Evolutionary conservation across 1,284 basidiomycete genomes (phyloP), one percentile per base, ranked within the genome.

Genomic region (Fomes fomentarius): DNA sequence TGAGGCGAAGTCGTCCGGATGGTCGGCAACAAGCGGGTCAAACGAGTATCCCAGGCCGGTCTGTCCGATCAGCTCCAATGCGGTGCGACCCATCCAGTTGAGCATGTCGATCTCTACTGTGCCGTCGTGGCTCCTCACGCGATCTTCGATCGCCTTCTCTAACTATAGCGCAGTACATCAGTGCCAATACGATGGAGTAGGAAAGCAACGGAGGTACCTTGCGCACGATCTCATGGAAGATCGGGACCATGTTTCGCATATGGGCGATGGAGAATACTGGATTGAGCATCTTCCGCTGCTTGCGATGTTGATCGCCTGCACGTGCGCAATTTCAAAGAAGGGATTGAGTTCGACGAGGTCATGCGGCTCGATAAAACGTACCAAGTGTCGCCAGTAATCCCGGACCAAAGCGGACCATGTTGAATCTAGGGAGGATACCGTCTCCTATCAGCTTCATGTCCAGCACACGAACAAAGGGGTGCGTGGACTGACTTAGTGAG

Each of bases 41-140:
- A 79, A 79, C 0, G 73, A 73, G 55, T 77, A 71, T 3, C 77
- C 74, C n/a, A 76, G 57, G 1, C 72, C 73, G 24, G 60, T 70
- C 51, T 69, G 66, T 4, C 70, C 70, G 30, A 72, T 65, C 19
- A 69, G 63, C 50, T 72, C 69, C 12, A 71, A 56, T 6, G 76
- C 73, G 4, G 68, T 66, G 15, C 70, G 67, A 2, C 69, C 63
- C 68, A 74, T 71, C 74, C 74, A 78, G n/a, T 70, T 62, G 15
- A 74, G 54, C 54, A 61, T 47, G 50, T 61, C 57, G 28, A 61
- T 33, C 5, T 56, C 52, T 26, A 70, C 12, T 40, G 24, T 53
- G 21, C 60, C 4, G 75, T 50, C 48, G 34, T 42, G 21, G 8
- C 37, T 0, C 22, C 15, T n/a, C 15, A 47, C 49, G 31, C 56